Evolutionary conservation across 768 basidiomycete genomes (phyloP).

Genomic region (Tephrocybe sp.): DNA sequence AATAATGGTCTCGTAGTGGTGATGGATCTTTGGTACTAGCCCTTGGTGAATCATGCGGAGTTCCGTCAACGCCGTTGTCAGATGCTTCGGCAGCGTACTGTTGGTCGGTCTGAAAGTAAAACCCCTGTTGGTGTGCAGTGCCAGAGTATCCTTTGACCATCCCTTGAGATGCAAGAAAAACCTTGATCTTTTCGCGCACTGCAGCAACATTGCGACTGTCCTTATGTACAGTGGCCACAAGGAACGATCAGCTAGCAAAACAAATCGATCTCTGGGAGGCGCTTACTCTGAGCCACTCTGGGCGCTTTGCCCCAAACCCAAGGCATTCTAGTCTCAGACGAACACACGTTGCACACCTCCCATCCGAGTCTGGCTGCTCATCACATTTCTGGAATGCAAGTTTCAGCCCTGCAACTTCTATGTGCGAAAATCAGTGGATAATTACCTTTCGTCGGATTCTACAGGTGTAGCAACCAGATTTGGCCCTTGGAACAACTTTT

Average conservation of each 20-base stretch:
- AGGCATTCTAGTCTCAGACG: constrained; percentile 79
- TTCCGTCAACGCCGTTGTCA: too few relatives aligned
- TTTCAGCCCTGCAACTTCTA: constrained; percentile 13
- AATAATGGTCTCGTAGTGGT: too few relatives aligned
- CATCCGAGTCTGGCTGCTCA: constrained; percentile 59
- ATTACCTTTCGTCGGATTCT: constrained; percentile 78
- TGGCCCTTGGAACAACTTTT: constrained; percentile 45
- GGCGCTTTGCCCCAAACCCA: constrained; percentile 81
- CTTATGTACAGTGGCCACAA: neutral
- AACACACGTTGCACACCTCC: constrained; percentile 70
- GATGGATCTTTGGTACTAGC: too few relatives aligned
- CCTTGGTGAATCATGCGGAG: too few relatives aligned
- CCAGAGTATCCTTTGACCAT: constrained; percentile 13
- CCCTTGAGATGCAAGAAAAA: constrained; percentile 10
- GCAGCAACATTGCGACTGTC: constrained; percentile 8
- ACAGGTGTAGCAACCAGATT: constrained; percentile 88
- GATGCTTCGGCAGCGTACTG: too few relatives aligned
- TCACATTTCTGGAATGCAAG: constrained; percentile 69
- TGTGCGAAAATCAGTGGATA: neutral
- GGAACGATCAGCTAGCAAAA: neutral
- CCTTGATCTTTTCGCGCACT: constrained; percentile 10
- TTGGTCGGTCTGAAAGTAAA: neutral
- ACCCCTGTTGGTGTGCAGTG: constrained; percentile 1
- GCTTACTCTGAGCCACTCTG: constrained; percentile 80
- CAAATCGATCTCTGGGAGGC: neutral